phyloP scores from a whole-genome alignment of 2,329 filamentous ascomycete species.

The Penicillium sp. region DNA sequence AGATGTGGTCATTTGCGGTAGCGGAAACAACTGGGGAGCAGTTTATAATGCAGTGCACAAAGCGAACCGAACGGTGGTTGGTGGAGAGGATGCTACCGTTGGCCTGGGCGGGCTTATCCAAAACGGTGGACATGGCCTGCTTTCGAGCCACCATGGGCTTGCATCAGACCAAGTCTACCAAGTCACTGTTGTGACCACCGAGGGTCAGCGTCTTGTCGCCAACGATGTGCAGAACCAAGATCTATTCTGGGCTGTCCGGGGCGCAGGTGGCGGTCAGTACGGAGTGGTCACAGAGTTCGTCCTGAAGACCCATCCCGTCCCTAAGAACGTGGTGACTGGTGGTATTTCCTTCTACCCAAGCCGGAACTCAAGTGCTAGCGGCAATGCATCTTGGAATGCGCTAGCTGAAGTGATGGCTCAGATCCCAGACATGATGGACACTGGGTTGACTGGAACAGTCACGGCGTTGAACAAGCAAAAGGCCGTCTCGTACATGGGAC shows the following conservation, averaged over 20 bases:
- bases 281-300: slow-evolving; percentile 10
- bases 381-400: slow-evolving; percentile 35
- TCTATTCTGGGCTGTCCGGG: slow-evolving; percentile 25
- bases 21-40: slow-evolving; percentile 32
- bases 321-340: slow-evolving; percentile 19
- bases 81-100: slow-evolving; percentile 18
- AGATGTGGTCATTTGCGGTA: slow-evolving; percentile 21
- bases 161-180: slow-evolving; percentile 32
- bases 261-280: slow-evolving; percentile 22
- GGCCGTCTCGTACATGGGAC: not conserved
- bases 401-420: slow-evolving; percentile 30
- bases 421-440: slow-evolving; percentile 34
- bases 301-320: slow-evolving; percentile 22
- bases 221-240: slow-evolving; percentile 21
- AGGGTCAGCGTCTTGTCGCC: slow-evolving; percentile 15
- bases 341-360: slow-evolving; percentile 12
- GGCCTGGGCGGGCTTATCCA: slow-evolving; percentile 31
- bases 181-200: slow-evolving; percentile 29
- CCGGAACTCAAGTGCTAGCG: slow-evolving; percentile 13
- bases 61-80: slow-evolving; percentile 28
- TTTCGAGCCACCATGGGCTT: slow-evolving; percentile 31
- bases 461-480: slow-evolving; percentile 27
- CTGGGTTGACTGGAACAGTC: slow-evolving; percentile 26
- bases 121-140: slow-evolving; percentile 31
- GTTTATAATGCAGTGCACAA: slow-evolving; percentile 27